Base-by-base conservation (phyloP, 1,284 basidiomycete species). In the Cryptococcus floricola region DNA sequence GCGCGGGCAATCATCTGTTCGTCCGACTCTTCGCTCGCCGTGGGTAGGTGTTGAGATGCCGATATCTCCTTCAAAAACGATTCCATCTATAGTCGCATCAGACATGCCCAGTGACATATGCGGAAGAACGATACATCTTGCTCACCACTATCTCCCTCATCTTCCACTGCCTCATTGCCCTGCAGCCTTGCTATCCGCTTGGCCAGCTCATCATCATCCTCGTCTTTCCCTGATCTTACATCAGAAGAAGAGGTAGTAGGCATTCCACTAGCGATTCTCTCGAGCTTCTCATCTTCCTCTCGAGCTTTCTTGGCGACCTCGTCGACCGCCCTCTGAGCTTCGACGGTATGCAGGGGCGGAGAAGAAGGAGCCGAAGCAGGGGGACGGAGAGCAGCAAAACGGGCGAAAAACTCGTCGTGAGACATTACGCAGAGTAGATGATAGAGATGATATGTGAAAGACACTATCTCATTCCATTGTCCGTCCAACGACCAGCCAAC, bases 201-300 rank as follows among this genome's bases (percentile, higher is more conserved):
- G 25, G 25, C 54, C 28, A 64, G 19, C 39, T 63, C 61, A 23
- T 58, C 58, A 34, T 56, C 57, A 4, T 44, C 52, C 19, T 27
- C 42, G 7, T 23, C 23, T 23, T 16, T 23, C 6, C 41, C 9
- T n/a, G 25, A 49, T 25, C 23, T 25, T 16, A 23, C 39, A 39
- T 16, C 48, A 14, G n/a, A 39, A 28, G 50, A 42, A 25, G 27
- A 50, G 10, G 25, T 18, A 48, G 14, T n/a, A 27, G 47, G 47
- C 27, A 48, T 48, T 10, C 61, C 63, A 44, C 62, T 56, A 10
- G 66, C 67, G 31, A 71, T 64, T 13, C 59, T 52, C 41, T 60
- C 63, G n/a, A 71, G 49, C 37, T 62, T 63, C n/a, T 63, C 59
- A 16, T 64, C 60, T 23, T 69, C 68, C 10, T 63, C 57, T 14